Base-by-base conservation (phyloP, 2,329 filamentous ascomycete species). In the Phyllosticta ampelicida region DNA sequence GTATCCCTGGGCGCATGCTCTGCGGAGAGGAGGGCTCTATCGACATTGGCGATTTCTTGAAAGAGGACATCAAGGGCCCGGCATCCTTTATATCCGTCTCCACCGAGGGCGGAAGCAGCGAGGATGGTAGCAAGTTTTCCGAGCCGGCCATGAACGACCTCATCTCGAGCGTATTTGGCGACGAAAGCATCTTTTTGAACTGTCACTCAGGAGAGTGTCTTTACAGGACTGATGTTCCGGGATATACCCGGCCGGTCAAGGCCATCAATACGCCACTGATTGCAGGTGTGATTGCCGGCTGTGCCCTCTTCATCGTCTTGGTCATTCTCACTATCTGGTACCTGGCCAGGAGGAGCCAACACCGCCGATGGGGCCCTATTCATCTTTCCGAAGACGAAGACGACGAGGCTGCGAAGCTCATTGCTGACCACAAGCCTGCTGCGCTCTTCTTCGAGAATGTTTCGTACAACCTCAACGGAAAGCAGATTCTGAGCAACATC, bases 211-310 rank as follows among this genome's bases (percentile, higher is more conserved):
- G 94, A 60, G 94, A 99, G 75, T 99, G 94, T 76, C 77, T 99
- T 30, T 91, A 96, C 72, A 83, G 87, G 69, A 96, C 91, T 5
- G 88, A 97, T 66, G 86, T 97, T 6, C 94, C 94, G 16, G 94
- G 95, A 18, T 99, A 95, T 68, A 80, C 87, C 64, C 82, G 87
- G 19, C 90, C 92, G 0, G 81, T 96, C 61, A 96, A 96, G 75
- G 86, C 86, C 69, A 97, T 99, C 74, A 99, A 99, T 71, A 97
- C 92, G 0, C 94, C 92, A 2, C 79, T 99, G 53, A 99, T 99
- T 64, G 92, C 95, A 10, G 87, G 89, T 13, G 88, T 96, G 52
- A 97, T 99, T 66, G 91, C 90, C 21, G 86, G 83, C 6, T 88
- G 85, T 66, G 87, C 87, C 0, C 78, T 99, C 0, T 96, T 96